Percentiles rank a stretch among this genome's conserved stretches.
phyloP scores from a whole-genome alignment of 2,329 filamentous ascomycete species.

The Didymella sp. region DNA sequence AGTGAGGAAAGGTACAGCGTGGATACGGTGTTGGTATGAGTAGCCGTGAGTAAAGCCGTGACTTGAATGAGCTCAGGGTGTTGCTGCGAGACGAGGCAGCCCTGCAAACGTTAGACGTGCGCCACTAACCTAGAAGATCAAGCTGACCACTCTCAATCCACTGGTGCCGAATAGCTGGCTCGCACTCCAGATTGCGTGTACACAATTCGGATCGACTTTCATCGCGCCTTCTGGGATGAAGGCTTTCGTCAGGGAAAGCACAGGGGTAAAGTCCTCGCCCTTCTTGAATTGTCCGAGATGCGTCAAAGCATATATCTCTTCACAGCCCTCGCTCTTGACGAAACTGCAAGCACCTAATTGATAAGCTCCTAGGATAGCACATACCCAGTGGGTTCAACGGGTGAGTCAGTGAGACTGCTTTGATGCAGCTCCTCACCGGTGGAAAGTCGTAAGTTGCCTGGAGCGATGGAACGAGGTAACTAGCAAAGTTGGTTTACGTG shows the following conservation, averaged over 20 bases:
- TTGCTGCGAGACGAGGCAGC: not conserved
- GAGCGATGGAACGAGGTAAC: not conserved
- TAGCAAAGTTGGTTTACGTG: not conserved
- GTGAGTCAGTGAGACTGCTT: not conserved
- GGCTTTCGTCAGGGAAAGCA: not conserved
- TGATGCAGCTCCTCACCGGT: not conserved
- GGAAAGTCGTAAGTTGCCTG: not conserved
- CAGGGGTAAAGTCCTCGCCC: not conserved
- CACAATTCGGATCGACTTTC: not conserved
- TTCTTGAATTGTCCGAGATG: not conserved
- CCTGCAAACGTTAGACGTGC: not conserved
- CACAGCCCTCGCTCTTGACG: not conserved
- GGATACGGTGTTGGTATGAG: not conserved
- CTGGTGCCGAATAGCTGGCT: not conserved
- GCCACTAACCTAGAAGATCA: not conserved
- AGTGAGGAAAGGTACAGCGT: not conserved
- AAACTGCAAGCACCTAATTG: not conserved
- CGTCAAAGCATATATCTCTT: not conserved
- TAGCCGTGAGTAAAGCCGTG: not conserved
- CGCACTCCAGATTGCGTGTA: not conserved
- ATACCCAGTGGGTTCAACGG: not conserved
- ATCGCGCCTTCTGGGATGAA: not conserved
- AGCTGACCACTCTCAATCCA: not conserved
- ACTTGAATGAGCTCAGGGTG: not conserved
- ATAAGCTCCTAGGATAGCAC: not conserved